Evolutionary conservation across 1,284 basidiomycete genomes (phyloP).

Genomic region (Ceratobasidium sp.): DNA sequence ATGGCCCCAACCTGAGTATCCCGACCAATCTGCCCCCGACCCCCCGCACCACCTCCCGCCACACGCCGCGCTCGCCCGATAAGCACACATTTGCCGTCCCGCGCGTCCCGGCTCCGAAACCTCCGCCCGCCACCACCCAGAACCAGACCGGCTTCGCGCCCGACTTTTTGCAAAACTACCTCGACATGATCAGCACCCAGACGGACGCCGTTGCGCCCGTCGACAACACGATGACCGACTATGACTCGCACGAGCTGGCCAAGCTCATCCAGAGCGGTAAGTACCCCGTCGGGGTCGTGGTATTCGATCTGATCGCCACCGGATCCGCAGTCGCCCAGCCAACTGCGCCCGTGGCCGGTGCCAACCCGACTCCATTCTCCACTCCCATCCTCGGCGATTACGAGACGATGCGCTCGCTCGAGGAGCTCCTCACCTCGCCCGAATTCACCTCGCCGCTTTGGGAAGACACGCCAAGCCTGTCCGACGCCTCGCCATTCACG

Average conservation of each 20-base stretch:
- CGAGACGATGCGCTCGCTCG: slow-evolving; percentile 15
- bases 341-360: background rate
- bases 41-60: slow-evolving; percentile 29
- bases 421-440: slow-evolving; percentile 31
- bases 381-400: slow-evolving; percentile 7
- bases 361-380: slow-evolving; percentile 16
- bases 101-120: slow-evolving; percentile 2
- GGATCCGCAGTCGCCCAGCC: background rate
- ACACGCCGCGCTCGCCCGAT: slow-evolving; percentile 30
- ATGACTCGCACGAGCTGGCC: background rate
- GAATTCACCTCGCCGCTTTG: slow-evolving; percentile 34
- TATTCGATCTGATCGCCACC: background rate
- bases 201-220: slow-evolving; percentile 22
- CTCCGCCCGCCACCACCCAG: background rate
- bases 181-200: slow-evolving; percentile 30
- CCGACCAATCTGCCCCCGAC: slow-evolving; percentile 9
- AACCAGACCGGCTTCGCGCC: background rate
- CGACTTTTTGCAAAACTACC: slow-evolving; percentile 21
- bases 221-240: background rate
- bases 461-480: slow-evolving; percentile 31
- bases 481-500: slow-evolving; percentile 34
- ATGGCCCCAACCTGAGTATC: slow-evolving; percentile 23
- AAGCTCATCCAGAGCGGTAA: slow-evolving; percentile 22
- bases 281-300: background rate
- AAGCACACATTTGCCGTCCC: slow-evolving; percentile 31